These are phyloP conservation scores for Isabelozyma pseudorhagii DNA, from an alignment of 805 yeast species.

Conservation along the genomic window DNA sequence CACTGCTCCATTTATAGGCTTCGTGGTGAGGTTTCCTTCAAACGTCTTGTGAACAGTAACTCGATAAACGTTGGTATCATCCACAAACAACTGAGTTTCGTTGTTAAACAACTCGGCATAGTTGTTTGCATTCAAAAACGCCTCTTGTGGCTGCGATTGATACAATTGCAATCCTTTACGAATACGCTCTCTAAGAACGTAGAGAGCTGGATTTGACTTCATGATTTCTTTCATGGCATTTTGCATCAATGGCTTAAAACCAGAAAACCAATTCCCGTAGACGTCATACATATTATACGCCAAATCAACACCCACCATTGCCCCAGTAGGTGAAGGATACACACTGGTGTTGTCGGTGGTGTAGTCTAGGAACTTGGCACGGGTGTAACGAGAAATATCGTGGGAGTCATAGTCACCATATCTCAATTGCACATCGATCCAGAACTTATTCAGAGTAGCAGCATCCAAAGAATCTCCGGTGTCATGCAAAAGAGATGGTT, in stretches of 20 bases:
- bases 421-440: constrained; percentile 93
- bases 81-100: constrained; percentile 82
- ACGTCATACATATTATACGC: constrained; percentile 96
- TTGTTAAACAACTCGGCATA: constrained; percentile 85
- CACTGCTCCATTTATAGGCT: constrained; percentile 90
- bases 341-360: constrained; percentile 81
- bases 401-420: constrained; percentile 98
- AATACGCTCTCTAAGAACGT: constrained; percentile 87
- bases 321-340: constrained; percentile 93
- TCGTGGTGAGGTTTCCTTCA: constrained; percentile 90
- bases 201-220: constrained; percentile 92
- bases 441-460: constrained; percentile 66
- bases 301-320: constrained; percentile 84
- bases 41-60: constrained; percentile 87
- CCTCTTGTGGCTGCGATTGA: constrained; percentile 91
- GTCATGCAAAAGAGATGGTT: constrained; percentile 78
- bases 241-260: constrained; percentile 83
- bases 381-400: constrained; percentile 88
- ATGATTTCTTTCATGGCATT: constrained; percentile 90
- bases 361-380: constrained; percentile 91
- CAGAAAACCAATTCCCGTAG: constrained; percentile 97
- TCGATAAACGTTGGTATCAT: constrained; percentile 91
- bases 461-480: constrained; percentile 61
- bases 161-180: constrained; percentile 91
- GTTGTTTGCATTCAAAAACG: constrained; percentile 82